Base-by-base conservation (phyloP, 139 green algal genomes). In the Zygnema circumcarinatum region DNA sequence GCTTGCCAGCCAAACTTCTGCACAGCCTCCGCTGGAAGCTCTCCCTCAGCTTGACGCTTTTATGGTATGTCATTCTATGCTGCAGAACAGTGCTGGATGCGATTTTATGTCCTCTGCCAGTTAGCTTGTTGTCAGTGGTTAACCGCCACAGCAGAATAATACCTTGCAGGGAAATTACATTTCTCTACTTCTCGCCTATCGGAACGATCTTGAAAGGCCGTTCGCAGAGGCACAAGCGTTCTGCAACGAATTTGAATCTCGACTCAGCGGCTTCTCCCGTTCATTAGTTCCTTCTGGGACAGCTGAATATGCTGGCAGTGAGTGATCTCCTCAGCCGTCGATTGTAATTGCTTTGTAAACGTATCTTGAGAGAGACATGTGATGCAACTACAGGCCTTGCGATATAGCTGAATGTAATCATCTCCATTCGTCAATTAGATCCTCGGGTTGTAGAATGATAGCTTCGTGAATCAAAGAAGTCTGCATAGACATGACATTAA, bases 51-150 rank as follows among this genome's bases (percentile, higher is more conserved):
- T 78, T 78, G 69, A 78, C 16, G 35, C 36, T 22, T 78, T 78
- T 78, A 78, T 78, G 69, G 69, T 78, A 78, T 78, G 11, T 78
- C 16, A 38, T 78, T 41, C 11, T 78, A 78, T 20, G 54, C 54
- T 72, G 25, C 54, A 72, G 54, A 72, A 72, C 25, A 33, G 54
- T 33, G 25, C 29, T 25, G 25, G 54, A 25, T 33, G 25, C 54
- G 25, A 25, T 72, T 72, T 25, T 72, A 25, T 33, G 25, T 29
- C 25, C 25, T 72, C 54, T 72, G 54, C 54, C 54, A 72, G 25
- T 72, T 29, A 72, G 54, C 54, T 72, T 72, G 54, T 72, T 72
- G 25, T 72, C 29, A 25, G 25, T 25, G 25, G 54, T 72, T 72
- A 29, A 25, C 54, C 29, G 54, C 29, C 25, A 72, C 29, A 29